Percentiles rank a stretch among this genome's conserved stretches.
Evolutionary conservation across 75 land plant species (phyloP).

Genomic region (Larix kaempferi): DNA sequence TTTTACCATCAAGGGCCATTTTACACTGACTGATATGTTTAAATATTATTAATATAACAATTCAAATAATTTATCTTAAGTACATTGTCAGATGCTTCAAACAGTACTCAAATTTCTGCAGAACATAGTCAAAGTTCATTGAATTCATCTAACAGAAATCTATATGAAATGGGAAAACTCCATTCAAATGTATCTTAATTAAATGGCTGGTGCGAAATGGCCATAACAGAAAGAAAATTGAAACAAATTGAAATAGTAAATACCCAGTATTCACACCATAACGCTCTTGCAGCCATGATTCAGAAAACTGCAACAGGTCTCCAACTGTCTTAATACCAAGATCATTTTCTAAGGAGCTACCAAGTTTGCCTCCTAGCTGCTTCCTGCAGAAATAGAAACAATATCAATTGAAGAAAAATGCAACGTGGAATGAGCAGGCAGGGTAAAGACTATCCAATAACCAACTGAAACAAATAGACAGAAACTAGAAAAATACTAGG

Average conservation of each 20-base stretch:
- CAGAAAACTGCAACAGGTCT: constrained; percentile 82
- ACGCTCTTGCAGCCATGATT: constrained; percentile 67
- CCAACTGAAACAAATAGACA: neutral
- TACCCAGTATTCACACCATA: constrained; percentile 98
- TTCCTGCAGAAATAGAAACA: constrained; percentile 39
- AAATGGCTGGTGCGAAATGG: too few species aligned
- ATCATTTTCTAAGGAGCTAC: constrained; percentile 72
- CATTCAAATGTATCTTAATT: too few species aligned
- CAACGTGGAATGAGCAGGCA: neutral
- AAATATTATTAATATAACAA: too few species aligned
- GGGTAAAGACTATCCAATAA: neutral
- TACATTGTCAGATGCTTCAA: too few species aligned
- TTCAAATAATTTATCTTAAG: too few species aligned
- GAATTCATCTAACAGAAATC: too few species aligned
- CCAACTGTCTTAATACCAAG: constrained; percentile 79
- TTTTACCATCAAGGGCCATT: too few species aligned
- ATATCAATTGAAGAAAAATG: neutral
- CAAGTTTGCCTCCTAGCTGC: constrained; percentile 96
- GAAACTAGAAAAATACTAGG: neutral
- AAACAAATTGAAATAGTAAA: neutral
- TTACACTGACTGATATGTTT: too few species aligned
- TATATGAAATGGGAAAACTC: too few species aligned
- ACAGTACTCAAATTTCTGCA: too few species aligned
- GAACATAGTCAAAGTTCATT: too few species aligned
- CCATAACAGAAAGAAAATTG: too few species aligned